phyloP scores from a whole-genome alignment of 805 yeast genomes.

The Wickerhamiella spandovensis region DNA sequence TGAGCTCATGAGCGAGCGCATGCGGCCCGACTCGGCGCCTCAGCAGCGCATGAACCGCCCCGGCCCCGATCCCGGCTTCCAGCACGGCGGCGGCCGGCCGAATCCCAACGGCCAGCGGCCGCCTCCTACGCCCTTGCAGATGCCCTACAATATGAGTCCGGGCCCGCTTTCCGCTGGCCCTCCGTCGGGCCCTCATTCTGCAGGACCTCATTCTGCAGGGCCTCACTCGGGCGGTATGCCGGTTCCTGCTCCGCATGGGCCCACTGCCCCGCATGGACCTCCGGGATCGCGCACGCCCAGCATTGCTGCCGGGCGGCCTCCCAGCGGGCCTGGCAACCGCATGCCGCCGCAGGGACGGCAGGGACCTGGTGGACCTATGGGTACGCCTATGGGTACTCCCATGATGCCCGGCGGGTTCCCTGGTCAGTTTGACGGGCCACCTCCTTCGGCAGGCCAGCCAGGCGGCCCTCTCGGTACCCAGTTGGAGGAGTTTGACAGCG shows the following conservation, averaged over 20 bases:
- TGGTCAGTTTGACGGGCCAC: neutral
- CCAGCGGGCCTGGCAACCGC: neutral
- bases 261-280: neutral
- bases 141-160: neutral
- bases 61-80: neutral
- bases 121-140: neutral
- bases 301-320: neutral
- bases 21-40: neutral
- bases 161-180: neutral
- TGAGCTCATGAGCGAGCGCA: conserved; percentile 4
- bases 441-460: neutral
- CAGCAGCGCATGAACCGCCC: neutral
- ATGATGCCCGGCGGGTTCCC: neutral
- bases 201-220: neutral
- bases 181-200: too few relatives aligned
- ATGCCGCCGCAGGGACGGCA: too few relatives aligned
- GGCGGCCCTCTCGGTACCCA: neutral
- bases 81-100: neutral
- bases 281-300: neutral
- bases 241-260: neutral
- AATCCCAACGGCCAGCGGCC: neutral
- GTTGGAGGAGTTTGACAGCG: neutral
- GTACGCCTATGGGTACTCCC: neutral
- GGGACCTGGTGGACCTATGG: too few relatives aligned
- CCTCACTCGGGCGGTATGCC: neutral